Conservation (phyloP, 257 asterid genomes). For the Fraxinus pennsylvanica region DNA sequence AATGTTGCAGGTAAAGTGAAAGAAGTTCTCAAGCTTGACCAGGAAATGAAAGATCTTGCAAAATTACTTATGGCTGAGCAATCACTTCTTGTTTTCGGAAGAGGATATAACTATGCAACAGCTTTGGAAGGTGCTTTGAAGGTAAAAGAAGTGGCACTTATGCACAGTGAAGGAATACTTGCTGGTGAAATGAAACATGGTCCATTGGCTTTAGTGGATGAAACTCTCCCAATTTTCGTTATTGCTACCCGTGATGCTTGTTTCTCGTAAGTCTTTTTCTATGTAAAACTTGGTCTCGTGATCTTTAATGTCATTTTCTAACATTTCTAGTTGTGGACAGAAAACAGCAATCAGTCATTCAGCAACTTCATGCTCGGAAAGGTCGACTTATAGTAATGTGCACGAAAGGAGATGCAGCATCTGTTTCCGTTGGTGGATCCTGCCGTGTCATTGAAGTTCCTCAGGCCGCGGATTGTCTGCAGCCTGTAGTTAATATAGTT, state of each 20-base stretch:
- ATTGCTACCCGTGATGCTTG: constrained; percentile 95
- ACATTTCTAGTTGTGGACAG: constrained; percentile 45
- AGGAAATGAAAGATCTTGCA: constrained; percentile 90
- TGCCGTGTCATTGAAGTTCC: constrained; percentile 95
- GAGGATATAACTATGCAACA: constrained; percentile 94
- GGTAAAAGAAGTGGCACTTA: constrained; percentile 97
- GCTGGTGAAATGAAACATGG: constrained; percentile 99
- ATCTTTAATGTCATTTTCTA: constrained; percentile 16
- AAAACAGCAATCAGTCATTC: constrained; percentile 95
- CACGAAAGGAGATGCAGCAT: constrained; percentile 73
- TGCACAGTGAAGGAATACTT: constrained; percentile 99
- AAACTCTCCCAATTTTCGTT: constrained; percentile 86
- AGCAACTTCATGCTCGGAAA: constrained; percentile 97
- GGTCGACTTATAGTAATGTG: constrained; percentile 97
- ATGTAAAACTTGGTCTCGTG: not conserved
- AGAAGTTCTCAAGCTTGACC: constrained; percentile 90
- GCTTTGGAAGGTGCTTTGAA: constrained; percentile 97
- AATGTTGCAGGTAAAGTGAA: constrained; percentile 68
- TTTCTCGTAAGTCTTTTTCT: constrained; percentile 62
- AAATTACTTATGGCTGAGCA: constrained; percentile 76
- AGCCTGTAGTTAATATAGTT: constrained; percentile 85
- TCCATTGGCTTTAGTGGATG: constrained; percentile 95
- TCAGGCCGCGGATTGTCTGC: constrained; percentile 84
- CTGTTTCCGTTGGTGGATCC: constrained; percentile 77
- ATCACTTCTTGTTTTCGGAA: constrained; percentile 93